Evolutionary conservation across 352 stramenopile species (phyloP), one percentile per base, ranked within the genome.

Genomic region (Globisporangium sylvaticum): DNA sequence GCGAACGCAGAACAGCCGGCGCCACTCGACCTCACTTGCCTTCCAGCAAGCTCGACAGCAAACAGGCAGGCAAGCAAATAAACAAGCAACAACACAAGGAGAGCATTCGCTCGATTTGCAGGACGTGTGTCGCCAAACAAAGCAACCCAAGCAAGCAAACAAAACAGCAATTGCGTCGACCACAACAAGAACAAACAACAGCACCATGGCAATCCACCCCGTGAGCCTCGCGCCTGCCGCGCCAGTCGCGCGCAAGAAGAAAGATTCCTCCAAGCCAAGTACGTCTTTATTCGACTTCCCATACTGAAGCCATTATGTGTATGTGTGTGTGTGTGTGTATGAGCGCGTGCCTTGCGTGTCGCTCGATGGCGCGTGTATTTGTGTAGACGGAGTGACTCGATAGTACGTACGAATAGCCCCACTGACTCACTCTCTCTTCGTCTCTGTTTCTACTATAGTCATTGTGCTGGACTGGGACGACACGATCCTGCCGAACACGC

Each of bases 391-490:
- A 42, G 34, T 34, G 10, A 4, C 10, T 42, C 34, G 34, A 42
- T 15, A 42, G 12, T 42, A 42, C 34, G 6, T 42, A 42, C 34
- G 8, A 42, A 42, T 42, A 42, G 10, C 34, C 12, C 34, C 10
- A 42, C 34, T 42, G 10, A 42, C 34, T 18, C 34, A 42, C 34
- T 42, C 34, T 32, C 29, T 15, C 34, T 15, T 42, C 15, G 12
- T 42, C 34, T 42, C 34, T 42, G 1, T 18, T 18, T 42, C 9
- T 42, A 3, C 3, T 42, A 42, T 37, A 92, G 83, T 91, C 22
- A 79, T 94, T 27, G 75, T 94, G 18, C 68, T 94, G 22, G 86
- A 94, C 72, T 94, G 86, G 86, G 84, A 94, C 66, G 86, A 92
- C 75, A 94, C 86, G 34, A 56, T 94, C 10, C 70, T 92, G 50